Evolutionary conservation across 75 land plant genomes (phyloP), one percentile per base, ranked within the genome.

Genomic region (Cryptomeria japonica): DNA sequence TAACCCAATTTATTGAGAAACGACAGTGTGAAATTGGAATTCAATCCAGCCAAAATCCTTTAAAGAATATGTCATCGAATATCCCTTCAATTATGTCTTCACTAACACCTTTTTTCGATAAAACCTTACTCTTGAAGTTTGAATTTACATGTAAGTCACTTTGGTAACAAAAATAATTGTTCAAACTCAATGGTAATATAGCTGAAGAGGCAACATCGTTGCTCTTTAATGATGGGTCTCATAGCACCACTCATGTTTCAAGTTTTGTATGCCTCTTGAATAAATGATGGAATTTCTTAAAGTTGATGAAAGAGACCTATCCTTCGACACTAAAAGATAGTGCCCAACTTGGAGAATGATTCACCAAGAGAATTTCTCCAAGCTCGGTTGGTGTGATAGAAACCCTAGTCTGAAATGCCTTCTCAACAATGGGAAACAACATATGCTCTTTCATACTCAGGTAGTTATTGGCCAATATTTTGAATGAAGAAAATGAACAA

Each of bases 401-500:
- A 31, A 87, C 87, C 14, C 95, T 93, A 73, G 7, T n/a, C 86
- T 90, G 90, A 55, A 95, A 92, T 28, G 86, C 90, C 92, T 95
- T 93, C 79, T 95, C 93, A 47, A 95, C 95, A 41, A 88, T 90
- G 11, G 89, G 87, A 83, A 93, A 97, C 16, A 96, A 87, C 58
- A 92, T 90, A 76, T 96, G 97, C 19, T 93, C 96, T 84, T 93
- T 91, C 28, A 96, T n/a, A 16, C 93, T 92, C 9, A 89, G 90
- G 39, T 86, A 68, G 86, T 87, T 93, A 90, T 86, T 85, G 28
- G 97, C 95, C 89, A 97, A 93, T 13, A 94, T 92, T 92, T 93
- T 90, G 87, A 97, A 91, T 70, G 93, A 76, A 86, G 91, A 93
- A 68, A 93, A 96, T 3, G 90, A 87, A 86, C 98, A 97, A 87